Conservation (phyloP, 2,329 filamentous ascomycete genomes). For the Fusarium sp. region DNA sequence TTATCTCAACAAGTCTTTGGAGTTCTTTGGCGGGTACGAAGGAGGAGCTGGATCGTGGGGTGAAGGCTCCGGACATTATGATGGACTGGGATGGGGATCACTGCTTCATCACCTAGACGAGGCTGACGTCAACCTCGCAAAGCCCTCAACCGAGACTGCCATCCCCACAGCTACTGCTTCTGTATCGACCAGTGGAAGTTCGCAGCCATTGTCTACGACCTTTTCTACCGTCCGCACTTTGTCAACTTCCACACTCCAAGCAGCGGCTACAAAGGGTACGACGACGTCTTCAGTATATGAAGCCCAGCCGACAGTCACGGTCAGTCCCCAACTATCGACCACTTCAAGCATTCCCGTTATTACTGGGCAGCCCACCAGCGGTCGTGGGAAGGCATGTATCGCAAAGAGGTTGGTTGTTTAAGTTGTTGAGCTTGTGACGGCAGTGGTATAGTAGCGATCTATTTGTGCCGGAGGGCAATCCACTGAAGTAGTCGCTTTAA, state of each 20-base stretch:
- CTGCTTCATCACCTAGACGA: constrained; percentile 16
- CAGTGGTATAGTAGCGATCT: neutral
- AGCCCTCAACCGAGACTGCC: neutral
- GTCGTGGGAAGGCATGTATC: neutral
- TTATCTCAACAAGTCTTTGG: constrained; percentile 15
- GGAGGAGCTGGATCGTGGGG: constrained; percentile 17
- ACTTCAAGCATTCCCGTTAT: neutral
- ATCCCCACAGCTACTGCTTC: neutral
- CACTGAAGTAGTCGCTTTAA: neutral
- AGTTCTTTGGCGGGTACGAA: constrained; percentile 13
- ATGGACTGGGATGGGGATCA: constrained; percentile 22
- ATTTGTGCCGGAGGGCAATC: neutral
- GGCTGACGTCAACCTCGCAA: neutral
- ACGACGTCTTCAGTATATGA: neutral
- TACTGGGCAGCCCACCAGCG: neutral
- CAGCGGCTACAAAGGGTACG: neutral
- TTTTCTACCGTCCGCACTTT: neutral
- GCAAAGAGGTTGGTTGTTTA: neutral
- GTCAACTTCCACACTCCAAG: neutral
- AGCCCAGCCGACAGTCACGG: neutral
- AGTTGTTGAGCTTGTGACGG: neutral
- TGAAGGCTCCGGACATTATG: neutral
- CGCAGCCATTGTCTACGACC: neutral
- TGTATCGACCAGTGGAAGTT: neutral
- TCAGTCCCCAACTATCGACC: neutral